Evolutionary conservation across 1,139 yeast species (phyloP), one percentile per base, ranked within the genome.

Genomic region (Nakaseomyces uthaithaninus): DNA sequence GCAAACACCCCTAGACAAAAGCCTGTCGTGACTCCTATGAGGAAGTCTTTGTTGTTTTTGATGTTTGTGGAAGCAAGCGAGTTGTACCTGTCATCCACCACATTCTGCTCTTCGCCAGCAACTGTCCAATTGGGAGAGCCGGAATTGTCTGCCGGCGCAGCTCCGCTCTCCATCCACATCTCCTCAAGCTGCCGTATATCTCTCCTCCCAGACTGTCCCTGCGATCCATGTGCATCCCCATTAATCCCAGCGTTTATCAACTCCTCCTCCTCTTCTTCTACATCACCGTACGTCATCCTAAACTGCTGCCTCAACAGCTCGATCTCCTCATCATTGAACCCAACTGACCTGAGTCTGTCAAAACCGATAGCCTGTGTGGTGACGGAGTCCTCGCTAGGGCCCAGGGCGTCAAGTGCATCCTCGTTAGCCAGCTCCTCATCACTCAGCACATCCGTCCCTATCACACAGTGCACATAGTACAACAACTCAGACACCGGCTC

Each of bases 91-190:
- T 49, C 48, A 11, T 40, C 40, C 3, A 23, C 15, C 12, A 23
- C 37, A n/a, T 33, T 33, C n/a, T 25, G 24, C 11, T 31, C 35
- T 15, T 39, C 14, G 51, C 60, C 22, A 52, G 53, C 17, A 5
- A 15, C 16, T 4, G 17, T 14, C 33, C 33, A 28, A 40, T 50
- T 49, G 10, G 48, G 45, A 14, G 51, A 58, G 14, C 60, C 64
- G 30, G 65, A 72, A 62, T 38, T 31, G 15, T 15, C 34, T 5
- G 34, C 37, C 14, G 42, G 41, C 51, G 67, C 70, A 6, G 76
- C 86, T 0, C 91, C 81, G 38, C 83, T 78, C 53, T 87, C 94
- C 45, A 87, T 83, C 95, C 95, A 87, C 44, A 87, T 69, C 51
- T 87, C 96, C 56, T 87, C 96, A 47, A 86, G 60, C 47, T 79